Percentiles rank a stretch among this genome's conserved stretches.
phyloP scores from a whole-genome alignment of 306 rosid species.

The Cyclanthera cordifolia region DNA sequence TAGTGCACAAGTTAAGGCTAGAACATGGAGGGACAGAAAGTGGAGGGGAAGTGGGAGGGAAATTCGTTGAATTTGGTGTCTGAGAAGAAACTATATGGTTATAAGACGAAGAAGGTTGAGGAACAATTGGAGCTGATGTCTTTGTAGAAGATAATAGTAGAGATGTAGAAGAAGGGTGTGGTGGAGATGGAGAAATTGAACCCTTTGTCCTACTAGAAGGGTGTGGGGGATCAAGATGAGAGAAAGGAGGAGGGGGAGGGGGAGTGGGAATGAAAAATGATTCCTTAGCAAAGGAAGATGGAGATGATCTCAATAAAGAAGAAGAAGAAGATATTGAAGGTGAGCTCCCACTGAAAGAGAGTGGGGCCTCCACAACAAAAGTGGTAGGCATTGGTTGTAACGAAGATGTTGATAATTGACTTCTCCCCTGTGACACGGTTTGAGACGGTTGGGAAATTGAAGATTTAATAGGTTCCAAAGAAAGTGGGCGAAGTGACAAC shows the following conservation, averaged over 20 bases:
- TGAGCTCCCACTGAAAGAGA: conserved; percentile 7
- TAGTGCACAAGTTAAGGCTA: conserved; percentile 22
- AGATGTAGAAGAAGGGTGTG: conserved; percentile 16
- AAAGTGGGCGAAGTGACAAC: conserved; percentile 8
- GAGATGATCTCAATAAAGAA: conserved; percentile 16
- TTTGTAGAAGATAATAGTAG: conserved; percentile 12
- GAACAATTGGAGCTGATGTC: conserved; percentile 11
- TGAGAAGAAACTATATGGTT: conserved; percentile 5
- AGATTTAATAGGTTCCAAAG: conserved; percentile 18
- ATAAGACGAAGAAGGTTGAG: conserved; percentile 18
- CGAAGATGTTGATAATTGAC: conserved; percentile 20
- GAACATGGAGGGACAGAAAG: conserved; percentile 31
- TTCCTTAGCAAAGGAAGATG: conserved; percentile 17
- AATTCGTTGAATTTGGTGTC: conserved; percentile 6
- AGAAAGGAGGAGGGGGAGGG: conserved; percentile 10
- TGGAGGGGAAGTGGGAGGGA: conserved; percentile 25
- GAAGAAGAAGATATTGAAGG: conserved; percentile 17
- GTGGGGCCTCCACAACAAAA: conserved; percentile 2
- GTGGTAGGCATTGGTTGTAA: conserved; percentile 16
- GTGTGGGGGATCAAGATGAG: conserved; percentile 14
- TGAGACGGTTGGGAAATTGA: conserved; percentile 14
- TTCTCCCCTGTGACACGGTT: conserved; percentile 18
- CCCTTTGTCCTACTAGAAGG: conserved; percentile 14
- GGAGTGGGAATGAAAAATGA: conserved; percentile 22
- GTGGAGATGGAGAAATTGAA: conserved; percentile 35